Base-by-base conservation (phyloP, 2,329 filamentous ascomycete species). In the Knoxdaviesia proteae region DNA sequence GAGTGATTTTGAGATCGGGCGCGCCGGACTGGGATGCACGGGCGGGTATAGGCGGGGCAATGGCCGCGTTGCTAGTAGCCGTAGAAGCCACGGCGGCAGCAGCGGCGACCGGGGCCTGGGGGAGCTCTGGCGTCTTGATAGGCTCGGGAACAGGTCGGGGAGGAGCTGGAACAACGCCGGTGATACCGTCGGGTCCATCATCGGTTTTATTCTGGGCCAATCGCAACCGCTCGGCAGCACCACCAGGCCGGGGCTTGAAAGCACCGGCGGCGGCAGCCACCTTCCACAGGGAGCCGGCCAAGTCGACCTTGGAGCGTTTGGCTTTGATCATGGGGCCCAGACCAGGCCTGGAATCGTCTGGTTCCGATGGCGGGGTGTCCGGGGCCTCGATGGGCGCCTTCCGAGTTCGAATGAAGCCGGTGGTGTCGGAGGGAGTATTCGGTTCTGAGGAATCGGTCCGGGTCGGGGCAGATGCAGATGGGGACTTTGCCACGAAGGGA, bases 271-370 rank as follows among this genome's bases (percentile, higher is more conserved):
- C 69, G 7, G 77, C 78, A 1, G 84, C 84, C 30, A 84, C 84
- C 58, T 84, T 92, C 60, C 82, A 81, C 47, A 94, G 73, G 5
- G 73, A 69, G 34, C 73, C 78, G 20, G 82, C 82, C 51, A 90
- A 67, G 44, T 90, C 78, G n/a, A 67, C 69, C 47, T 71, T 76
- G 1, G 76, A 78, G 47, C 71, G 74, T 54, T 83, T 84, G 48
- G 79, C 74, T 58, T 84, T 88, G 52, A 94, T 80, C 87, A 94
- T 94, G 2, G 86, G 84, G 0, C 84, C 84, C 6, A 93, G 68
- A 1, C 84, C 86, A 11, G 84, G 84, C n/a, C 83, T 62, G 6
- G 47, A 53, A 2, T 68, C 65, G 42, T 67, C 63, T 3, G 49
- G 42, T 10, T 55, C 52, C 5, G 47, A 46, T 11, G 45, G 32